Conservation (phyloP, 106 monocot genomes). For the Allium fistulosum region DNA sequence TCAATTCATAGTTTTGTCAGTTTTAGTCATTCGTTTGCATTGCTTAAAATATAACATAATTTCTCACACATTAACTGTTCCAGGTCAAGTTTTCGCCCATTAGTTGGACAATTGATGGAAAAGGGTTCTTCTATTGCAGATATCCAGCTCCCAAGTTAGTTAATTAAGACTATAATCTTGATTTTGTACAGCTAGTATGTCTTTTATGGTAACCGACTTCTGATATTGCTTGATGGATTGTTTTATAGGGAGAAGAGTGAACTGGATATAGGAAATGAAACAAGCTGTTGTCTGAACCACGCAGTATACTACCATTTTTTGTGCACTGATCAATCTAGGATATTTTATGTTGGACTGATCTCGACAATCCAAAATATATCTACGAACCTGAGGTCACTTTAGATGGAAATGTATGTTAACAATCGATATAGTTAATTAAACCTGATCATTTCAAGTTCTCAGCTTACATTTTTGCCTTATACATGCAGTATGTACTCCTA, state of each 20-base stretch:
- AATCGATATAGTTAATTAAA: neutral
- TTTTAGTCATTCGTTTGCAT: neutral
- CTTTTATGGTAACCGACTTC: too few species aligned
- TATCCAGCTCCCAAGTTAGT: slow-evolving; percentile 47
- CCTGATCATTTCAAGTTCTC: neutral
- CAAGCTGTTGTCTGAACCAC: slow-evolving; percentile 78
- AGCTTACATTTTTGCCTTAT: slow-evolving; percentile 7
- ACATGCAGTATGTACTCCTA: slow-evolving; percentile 66
- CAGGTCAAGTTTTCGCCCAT: slow-evolving; percentile 92
- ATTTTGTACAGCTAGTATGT: too few species aligned
- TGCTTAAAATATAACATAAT: neutral
- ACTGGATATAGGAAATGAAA: slow-evolving; percentile 88
- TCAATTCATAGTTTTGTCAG: neutral
- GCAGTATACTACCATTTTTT: slow-evolving; percentile 84
- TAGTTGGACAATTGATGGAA: slow-evolving; percentile 85
- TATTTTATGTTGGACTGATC: slow-evolving; percentile 86
- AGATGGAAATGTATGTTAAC: slow-evolving; percentile 67
- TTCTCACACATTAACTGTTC: neutral
- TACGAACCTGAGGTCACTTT: slow-evolving; percentile 49
- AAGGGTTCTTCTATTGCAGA: slow-evolving; percentile 92
- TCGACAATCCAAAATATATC: slow-evolving; percentile 59
- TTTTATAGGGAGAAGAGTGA: slow-evolving; percentile 35
- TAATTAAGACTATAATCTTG: too few species aligned
- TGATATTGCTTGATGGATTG: neutral
- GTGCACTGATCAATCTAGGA: slow-evolving; percentile 92